A percentile compares a stretch with the other conserved stretches of the same genome.
Evolutionary conservation across 2,329 filamentous ascomycete genomes (phyloP).

Genomic region (Dactylellina cionopaga): DNA sequence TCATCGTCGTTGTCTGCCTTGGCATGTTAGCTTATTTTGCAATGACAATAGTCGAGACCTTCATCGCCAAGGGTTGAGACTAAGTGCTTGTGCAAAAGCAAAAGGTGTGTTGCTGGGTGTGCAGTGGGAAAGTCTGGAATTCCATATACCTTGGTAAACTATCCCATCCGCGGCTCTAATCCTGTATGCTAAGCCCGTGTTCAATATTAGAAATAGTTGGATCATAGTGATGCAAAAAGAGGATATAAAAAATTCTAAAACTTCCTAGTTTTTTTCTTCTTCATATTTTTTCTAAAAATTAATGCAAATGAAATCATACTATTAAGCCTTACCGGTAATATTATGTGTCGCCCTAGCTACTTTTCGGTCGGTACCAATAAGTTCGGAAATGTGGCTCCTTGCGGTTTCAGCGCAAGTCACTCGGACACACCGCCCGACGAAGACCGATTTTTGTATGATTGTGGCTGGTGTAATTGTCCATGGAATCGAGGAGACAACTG

Average conservation of each 20-base stretch:
- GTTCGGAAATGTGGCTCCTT: slow-evolving; percentile 74
- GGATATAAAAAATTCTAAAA: background rate
- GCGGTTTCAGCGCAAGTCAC: slow-evolving; percentile 78
- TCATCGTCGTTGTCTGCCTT: slow-evolving; percentile 86
- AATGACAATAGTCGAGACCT: background rate
- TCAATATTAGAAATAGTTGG: slow-evolving; percentile 14
- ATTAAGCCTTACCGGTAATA: slow-evolving; percentile 67
- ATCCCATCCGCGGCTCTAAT: slow-evolving; percentile 46
- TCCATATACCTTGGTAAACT: slow-evolving; percentile 45
- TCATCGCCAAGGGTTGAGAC: too few relatives aligned
- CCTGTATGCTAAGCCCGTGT: slow-evolving; percentile 41
- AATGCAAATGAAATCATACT: background rate
- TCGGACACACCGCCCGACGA: slow-evolving; percentile 78
- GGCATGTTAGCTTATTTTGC: slow-evolving; percentile 14
- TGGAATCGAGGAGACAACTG: slow-evolving; percentile 65
- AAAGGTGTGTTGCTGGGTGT: slow-evolving; percentile 18
- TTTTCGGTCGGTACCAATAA: slow-evolving; percentile 83
- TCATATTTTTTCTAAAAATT: background rate
- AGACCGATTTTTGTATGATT: slow-evolving; percentile 85
- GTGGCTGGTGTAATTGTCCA: slow-evolving; percentile 81
- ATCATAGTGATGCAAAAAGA: slow-evolving; percentile 3
- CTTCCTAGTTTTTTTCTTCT: background rate
- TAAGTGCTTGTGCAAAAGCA: too few relatives aligned
- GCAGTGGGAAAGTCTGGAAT: background rate
- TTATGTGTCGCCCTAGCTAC: slow-evolving; percentile 91